Conservation (phyloP, 2,329 filamentous ascomycete genomes). For the Thelonectria discophora region DNA sequence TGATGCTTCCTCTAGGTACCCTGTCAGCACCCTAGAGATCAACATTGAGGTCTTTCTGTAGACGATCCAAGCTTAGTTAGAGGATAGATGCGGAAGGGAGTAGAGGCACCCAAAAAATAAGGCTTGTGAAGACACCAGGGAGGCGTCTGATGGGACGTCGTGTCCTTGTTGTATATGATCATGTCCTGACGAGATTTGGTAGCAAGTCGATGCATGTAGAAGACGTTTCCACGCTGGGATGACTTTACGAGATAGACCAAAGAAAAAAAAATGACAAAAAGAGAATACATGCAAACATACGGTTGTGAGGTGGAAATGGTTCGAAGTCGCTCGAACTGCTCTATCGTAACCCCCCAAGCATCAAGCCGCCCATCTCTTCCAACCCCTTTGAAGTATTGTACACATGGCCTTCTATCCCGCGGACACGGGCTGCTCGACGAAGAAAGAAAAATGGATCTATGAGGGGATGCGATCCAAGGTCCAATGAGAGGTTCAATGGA, state of each 20-base stretch:
- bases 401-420: background rate
- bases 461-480: too few species aligned
- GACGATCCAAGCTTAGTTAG: constrained; percentile 30
- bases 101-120: constrained; percentile 13
- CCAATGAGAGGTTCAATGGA: too few species aligned
- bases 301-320: background rate
- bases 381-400: background rate
- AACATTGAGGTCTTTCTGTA: constrained; percentile 94
- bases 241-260: constrained; percentile 42
- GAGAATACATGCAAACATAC: background rate
- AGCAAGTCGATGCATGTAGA: constrained; percentile 25
- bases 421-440: too few species aligned
- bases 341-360: background rate
- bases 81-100: constrained; percentile 25
- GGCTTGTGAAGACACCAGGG: constrained; percentile 1
- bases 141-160: constrained; percentile 10
- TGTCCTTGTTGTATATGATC: constrained; percentile 10
- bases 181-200: constrained; percentile 32
- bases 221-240: constrained; percentile 33
- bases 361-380: background rate
- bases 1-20: constrained; percentile 67
- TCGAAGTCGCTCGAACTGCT: too few species aligned
- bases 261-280: constrained; percentile 29
- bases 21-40: constrained; percentile 92
- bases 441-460: too few species aligned